Conservation (phyloP, 805 yeast genomes). For the Blastobotrys americana region DNA sequence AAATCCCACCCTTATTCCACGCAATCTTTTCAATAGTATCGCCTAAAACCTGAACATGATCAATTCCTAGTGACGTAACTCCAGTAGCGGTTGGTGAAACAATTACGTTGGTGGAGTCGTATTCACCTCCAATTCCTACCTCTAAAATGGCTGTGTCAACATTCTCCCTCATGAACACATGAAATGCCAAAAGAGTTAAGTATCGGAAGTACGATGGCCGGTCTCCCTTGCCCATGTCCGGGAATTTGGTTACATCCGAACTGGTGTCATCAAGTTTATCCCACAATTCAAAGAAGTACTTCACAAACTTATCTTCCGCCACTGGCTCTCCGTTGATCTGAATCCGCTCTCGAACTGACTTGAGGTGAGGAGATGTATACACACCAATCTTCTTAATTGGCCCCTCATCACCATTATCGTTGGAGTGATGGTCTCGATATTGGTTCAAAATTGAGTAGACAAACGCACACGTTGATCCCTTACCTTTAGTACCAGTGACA, state of each 20-base stretch:
- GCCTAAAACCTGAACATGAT: constrained; percentile 84
- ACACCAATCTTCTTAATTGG: constrained; percentile 64
- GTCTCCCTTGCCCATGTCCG: constrained; percentile 62
- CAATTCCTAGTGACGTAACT: constrained; percentile 80
- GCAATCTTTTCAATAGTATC: constrained; percentile 82
- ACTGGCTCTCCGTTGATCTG: constrained; percentile 83
- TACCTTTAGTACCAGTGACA: constrained; percentile 96
- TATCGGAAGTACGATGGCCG: constrained; percentile 93
- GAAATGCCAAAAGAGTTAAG: constrained; percentile 83
- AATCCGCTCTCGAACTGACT: constrained; percentile 86
- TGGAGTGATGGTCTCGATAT: constrained; percentile 46
- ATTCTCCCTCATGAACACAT: constrained; percentile 78
- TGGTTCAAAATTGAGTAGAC: constrained; percentile 70
- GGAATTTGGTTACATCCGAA: constrained; percentile 53
- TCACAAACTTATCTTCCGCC: constrained; percentile 68
- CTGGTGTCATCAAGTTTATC: constrained; percentile 57
- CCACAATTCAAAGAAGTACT: constrained; percentile 93
- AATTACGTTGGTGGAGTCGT: constrained; percentile 90
- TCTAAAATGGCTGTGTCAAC: constrained; percentile 94
- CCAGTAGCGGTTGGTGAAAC: constrained; percentile 78
- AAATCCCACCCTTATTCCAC: constrained; percentile 95
- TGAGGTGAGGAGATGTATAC: constrained; percentile 95
- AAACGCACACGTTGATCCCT: constrained; percentile 97
- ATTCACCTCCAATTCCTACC: constrained; percentile 98
- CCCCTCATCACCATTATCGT: background rate